Base-by-base conservation (phyloP, 257 asterid species). In the Mentha longifolia region DNA sequence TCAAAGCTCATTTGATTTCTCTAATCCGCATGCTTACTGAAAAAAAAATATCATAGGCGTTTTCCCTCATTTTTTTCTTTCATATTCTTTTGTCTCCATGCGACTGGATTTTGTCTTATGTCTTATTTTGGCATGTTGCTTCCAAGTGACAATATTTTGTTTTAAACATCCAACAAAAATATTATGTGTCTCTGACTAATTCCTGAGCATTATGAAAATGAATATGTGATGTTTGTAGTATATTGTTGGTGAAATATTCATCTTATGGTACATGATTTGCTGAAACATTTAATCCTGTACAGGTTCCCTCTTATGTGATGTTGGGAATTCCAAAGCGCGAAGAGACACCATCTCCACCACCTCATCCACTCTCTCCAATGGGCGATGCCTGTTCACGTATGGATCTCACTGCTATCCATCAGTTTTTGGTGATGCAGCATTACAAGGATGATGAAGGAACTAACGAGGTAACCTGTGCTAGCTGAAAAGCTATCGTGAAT, bases 321-420 rank as follows among this genome's bases (percentile, higher is more conserved):
- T 78, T 94, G 86, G 96, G 99, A 72, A 91, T 94, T 65, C 89
- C 87, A 22, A 91, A 89, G 89, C 85, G 61, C 12, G 97, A 91
- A 61, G 97, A 91, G 83, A 72, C 87, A 39, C 97, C 97, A n/a
- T 78, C 96, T 8, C 87, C 97, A 19, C 98, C 96, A 47, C 97
- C 90, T 31, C 99, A 79, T 79, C 96, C 96, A 37, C 95, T 91
- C 73, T 94, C 98, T 65, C 92, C 96, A 22, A 92, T 92, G 96
- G 95, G 92, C 8, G 98, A 92, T 84, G 98, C 98, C 33, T 92
- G 98, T 78, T 89, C 97, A 3, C 88, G 98, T 51, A 88, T 86
- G 97, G 98, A 92, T 76, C 96, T 94, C 51, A 94, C 99, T 22
- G 99, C 99, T 13, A 91, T 94, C 79, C 99, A 94, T 85, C 97